A percentile compares a stretch with the other conserved stretches of the same genome.
Conservation (phyloP, 73 alveolate genomes). For the Stentor roeselii region DNA sequence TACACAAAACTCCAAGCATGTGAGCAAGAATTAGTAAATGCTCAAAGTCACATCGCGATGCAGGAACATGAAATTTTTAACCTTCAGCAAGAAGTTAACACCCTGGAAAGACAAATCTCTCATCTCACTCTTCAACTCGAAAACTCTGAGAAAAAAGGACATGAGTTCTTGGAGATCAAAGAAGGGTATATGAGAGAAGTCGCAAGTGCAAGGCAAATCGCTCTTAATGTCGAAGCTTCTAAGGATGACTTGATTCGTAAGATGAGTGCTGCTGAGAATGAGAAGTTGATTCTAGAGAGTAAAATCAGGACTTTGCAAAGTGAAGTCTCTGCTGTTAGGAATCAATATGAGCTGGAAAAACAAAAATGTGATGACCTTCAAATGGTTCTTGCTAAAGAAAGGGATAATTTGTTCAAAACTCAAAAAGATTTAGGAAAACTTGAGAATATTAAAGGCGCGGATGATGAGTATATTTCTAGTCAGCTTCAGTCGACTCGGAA, state of each 20-base stretch:
- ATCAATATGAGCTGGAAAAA: conserved; percentile 43
- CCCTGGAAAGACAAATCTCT: conserved; percentile 55
- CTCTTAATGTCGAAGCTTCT: conserved; percentile 34
- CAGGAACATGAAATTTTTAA: conserved; percentile 29
- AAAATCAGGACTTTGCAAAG: background rate
- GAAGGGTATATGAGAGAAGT: conserved; percentile 38
- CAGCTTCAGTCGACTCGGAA: conserved; percentile 20
- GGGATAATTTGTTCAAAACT: background rate
- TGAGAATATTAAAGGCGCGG: conserved; percentile 32
- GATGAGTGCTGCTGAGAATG: conserved; percentile 30
- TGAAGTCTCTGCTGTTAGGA: conserved; percentile 13
- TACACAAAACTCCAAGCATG: conserved; percentile 24
- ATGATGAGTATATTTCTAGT: background rate
- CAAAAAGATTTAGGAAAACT: background rate
- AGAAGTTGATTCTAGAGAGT: conserved; percentile 25
- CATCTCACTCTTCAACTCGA: conserved; percentile 47
- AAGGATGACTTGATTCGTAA: conserved; percentile 39
- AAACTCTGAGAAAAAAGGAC: conserved; percentile 31
- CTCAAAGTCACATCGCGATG: conserved; percentile 19
- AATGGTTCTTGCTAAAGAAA: conserved; percentile 34
- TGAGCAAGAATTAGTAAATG: conserved; percentile 49
- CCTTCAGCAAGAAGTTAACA: conserved; percentile 34
- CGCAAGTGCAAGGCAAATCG: conserved; percentile 25
- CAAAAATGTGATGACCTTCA: conserved; percentile 36
- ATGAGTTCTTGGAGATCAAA: conserved; percentile 21